Evolutionary conservation across 202 grass and related monocot species (phyloP), one percentile per base, ranked within the genome.

Genomic region (Elaeis oleifera): DNA sequence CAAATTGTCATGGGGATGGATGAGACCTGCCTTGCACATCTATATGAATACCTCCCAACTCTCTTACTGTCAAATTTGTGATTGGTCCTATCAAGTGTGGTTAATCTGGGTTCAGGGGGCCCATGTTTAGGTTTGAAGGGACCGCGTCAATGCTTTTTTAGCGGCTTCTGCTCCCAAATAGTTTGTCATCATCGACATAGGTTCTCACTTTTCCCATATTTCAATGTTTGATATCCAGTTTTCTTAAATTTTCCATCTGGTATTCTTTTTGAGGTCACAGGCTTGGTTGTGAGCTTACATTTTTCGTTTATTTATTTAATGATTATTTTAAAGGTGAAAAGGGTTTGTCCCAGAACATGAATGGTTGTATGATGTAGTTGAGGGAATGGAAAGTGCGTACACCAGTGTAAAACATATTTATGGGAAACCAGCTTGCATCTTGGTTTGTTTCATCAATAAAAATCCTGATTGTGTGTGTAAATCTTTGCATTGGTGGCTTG

Each of bases 81-180:
- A 56, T 56, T 25, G 14, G 4, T 49, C 50, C 23, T 20, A 18
- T 29, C 66, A 31, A 21, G 13, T 59, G 23, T 63, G 26, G 70
- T 54, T 62, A 72, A 39, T 39, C 50, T 66, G 57, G 51, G 2
- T 62, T 6, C 17, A 50, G 59, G 9, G 36, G 36, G 13, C 36
- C 36, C 36, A 44, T 44, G 36, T 9, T 44, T 44, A 44, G 36
- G 36, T 13, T 3, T 44, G 32, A 44, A 65, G 32, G 55, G 36
- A 67, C 51, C 23, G 70, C 11, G 31, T 63, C 50, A 49, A 50
- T 63, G 51, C 20, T 13, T 54, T 73, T 63, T 73, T 62, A 23
- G 70, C 59, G 63, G 70, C 58, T 73, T 61, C 70, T 50, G 61
- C 44, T 64, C 61, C 61, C 61, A 25, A 64, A 50, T 51, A 24